These are phyloP conservation scores for Mesembryanthemum crystallinum DNA, from an alignment of 148 eudicot genomes.

Conservation along the genomic window DNA sequence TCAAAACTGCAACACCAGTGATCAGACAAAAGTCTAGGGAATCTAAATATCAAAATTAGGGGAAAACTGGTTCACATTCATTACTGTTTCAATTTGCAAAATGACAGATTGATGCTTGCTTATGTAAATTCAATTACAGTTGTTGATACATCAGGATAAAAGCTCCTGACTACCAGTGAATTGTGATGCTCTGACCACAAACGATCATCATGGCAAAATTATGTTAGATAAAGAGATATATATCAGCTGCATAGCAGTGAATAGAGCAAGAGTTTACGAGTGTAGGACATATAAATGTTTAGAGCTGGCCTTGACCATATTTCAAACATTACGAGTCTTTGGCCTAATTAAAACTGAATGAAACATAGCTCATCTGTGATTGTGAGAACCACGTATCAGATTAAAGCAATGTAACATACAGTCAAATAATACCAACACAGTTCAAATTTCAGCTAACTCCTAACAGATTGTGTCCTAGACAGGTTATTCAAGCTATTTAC, in stretches of 20 bases:
- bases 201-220: background rate
- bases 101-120: background rate
- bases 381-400: no score
- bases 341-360: background rate
- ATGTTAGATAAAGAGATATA: no score
- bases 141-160: background rate
- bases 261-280: background rate
- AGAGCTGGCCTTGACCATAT: background rate
- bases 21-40: background rate
- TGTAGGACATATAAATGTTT: background rate
- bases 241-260: no score
- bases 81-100: background rate
- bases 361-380: no score
- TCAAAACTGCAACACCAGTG: background rate
- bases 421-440: no score
- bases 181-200: background rate
- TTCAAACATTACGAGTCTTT: background rate
- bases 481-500: conserved; percentile 33
- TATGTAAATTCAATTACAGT: background rate
- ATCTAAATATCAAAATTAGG: no score
- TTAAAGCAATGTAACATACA: background rate
- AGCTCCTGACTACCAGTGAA: no score
- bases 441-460: background rate
- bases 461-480: background rate
- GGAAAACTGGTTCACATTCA: background rate